phyloP scores from a whole-genome alignment of 2,329 filamentous ascomycete species.

The Fusarium solani-melongenae region DNA sequence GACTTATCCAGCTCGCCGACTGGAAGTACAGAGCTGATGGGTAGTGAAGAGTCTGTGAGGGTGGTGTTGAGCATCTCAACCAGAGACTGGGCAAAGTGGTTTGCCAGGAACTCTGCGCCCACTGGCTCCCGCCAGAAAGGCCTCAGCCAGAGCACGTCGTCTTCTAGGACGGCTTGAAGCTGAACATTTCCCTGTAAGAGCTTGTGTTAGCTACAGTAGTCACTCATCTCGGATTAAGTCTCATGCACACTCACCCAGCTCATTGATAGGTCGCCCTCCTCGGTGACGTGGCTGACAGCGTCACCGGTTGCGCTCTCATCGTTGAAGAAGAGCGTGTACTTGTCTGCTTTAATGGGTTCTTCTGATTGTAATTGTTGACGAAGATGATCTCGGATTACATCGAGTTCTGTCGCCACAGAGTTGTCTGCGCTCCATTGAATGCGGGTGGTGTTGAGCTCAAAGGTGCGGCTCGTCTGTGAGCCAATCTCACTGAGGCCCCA shows the following conservation, averaged over 20 bases:
- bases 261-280: slow-evolving; percentile 25
- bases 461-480: slow-evolving; percentile 19
- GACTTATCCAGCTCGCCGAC: slow-evolving; percentile 36
- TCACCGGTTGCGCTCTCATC: slow-evolving; percentile 33
- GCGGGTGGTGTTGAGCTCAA: slow-evolving; percentile 37
- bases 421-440: slow-evolving; percentile 32
- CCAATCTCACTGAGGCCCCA: slow-evolving; percentile 35
- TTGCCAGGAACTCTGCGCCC: slow-evolving; percentile 38
- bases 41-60: slow-evolving; percentile 12
- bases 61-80: slow-evolving; percentile 41
- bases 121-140: slow-evolving; percentile 39
- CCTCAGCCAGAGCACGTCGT: slow-evolving; percentile 32
- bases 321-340: slow-evolving; percentile 35
- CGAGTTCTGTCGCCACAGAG: slow-evolving; percentile 30
- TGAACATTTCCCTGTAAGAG: slow-evolving; percentile 36
- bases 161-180: slow-evolving; percentile 31
- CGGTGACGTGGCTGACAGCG: slow-evolving; percentile 9
- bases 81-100: slow-evolving; percentile 36
- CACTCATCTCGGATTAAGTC: neutral
- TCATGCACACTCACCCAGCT: slow-evolving; percentile 32
- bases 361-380: slow-evolving; percentile 24
- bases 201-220: slow-evolving; percentile 6
- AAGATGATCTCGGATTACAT: slow-evolving; percentile 27
- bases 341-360: neutral
- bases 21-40: slow-evolving; percentile 27